Percentiles rank a stretch among this genome's conserved stretches.
Evolutionary conservation across 148 eudicot species (phyloP).

Genomic region (Nepenthes gracilis): DNA sequence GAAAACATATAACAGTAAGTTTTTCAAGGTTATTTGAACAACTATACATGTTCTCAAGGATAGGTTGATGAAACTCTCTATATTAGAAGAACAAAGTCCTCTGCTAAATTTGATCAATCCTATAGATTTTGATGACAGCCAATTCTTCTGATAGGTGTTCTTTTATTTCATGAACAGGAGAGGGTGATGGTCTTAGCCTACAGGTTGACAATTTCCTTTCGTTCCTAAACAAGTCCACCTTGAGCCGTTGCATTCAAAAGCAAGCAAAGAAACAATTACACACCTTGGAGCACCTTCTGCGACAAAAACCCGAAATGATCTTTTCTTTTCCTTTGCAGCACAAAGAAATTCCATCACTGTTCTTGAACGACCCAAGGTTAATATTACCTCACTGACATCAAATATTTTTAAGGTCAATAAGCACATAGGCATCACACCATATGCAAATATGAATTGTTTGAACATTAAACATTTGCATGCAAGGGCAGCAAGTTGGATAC

Average conservation of each 20-base stretch:
- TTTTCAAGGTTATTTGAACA: too few species aligned
- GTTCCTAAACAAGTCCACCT: not conserved
- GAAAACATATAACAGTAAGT: too few species aligned
- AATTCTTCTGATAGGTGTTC: too few species aligned
- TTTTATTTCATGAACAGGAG: too few species aligned
- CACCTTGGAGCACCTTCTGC: constrained; percentile 99
- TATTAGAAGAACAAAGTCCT: too few species aligned
- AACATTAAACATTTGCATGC: not conserved
- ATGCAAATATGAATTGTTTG: not conserved
- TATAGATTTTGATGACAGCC: too few species aligned
- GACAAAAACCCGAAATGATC: constrained; percentile 90
- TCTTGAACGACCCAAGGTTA: constrained; percentile 88
- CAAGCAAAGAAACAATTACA: constrained; percentile 1
- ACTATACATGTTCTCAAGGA: too few species aligned
- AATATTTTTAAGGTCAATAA: constrained; percentile 2
- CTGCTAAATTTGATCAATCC: too few species aligned
- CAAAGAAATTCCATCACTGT: constrained; percentile 92
- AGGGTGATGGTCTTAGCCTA: too few species aligned
- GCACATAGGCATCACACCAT: too few species aligned
- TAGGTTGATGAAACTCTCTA: too few species aligned
- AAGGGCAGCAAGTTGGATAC: not conserved
- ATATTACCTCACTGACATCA: constrained; percentile 83
- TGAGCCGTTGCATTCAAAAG: not conserved
- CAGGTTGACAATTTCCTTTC: too few species aligned
- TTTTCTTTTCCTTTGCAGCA: constrained; percentile 95